These are phyloP conservation scores for Panicum virgatum DNA, from an alignment of 202 grass and related monocot genomes.

Conservation along the genomic window DNA sequence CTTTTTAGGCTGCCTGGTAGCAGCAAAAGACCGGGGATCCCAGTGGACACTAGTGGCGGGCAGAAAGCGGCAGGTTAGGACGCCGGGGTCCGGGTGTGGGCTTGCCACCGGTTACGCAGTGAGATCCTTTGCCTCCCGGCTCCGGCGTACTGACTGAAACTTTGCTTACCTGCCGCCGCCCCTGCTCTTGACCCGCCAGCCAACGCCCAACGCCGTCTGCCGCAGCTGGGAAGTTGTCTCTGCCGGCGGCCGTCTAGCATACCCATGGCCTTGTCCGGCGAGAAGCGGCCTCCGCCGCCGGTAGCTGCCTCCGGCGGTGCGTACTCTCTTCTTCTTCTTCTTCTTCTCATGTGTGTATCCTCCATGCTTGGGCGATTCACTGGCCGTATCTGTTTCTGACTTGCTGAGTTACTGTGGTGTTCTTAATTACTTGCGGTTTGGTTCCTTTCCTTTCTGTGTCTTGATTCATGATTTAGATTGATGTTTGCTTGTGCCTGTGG, in stretches of 20 bases:
- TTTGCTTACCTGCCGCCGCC: neutral
- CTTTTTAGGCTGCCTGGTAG: neutral
- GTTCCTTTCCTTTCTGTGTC: neutral
- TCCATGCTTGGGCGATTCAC: neutral
- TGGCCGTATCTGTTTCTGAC: neutral
- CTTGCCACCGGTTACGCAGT: neutral
- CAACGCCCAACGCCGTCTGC: neutral
- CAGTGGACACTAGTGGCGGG: neutral
- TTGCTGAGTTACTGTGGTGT: neutral
- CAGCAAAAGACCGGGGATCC: neutral
- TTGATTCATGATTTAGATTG: neutral
- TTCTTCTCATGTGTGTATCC: neutral
- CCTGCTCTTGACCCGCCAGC: neutral
- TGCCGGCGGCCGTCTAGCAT: neutral
- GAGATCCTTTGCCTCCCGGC: neutral
- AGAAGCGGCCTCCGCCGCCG: constrained; percentile 22
- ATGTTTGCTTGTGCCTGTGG: neutral
- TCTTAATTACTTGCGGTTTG: neutral
- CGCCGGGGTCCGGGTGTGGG: neutral
- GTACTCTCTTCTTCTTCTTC: neutral
- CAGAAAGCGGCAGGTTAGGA: constrained; percentile 2
- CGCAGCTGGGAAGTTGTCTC: neutral
- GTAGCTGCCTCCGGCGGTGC: constrained; percentile 15
- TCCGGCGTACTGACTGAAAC: neutral
- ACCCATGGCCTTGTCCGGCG: constrained; percentile 33